Conservation (phyloP, 306 rosid genomes). For the Ormosia emarginata region DNA sequence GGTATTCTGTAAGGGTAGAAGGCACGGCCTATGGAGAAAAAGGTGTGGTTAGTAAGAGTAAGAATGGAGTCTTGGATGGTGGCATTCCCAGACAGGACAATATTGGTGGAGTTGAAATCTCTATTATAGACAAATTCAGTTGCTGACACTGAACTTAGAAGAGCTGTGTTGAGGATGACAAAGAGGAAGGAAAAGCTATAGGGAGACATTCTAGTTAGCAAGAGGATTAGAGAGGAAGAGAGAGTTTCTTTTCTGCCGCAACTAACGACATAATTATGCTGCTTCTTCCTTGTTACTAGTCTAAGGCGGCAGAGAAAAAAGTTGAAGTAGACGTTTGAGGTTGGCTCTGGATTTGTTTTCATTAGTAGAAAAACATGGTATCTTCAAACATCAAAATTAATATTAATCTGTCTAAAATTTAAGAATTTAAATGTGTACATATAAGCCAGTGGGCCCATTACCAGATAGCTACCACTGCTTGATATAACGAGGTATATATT, state of each 20-base stretch:
- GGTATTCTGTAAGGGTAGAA: conserved; percentile 36
- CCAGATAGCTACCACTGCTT: neutral
- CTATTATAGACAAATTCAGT: conserved; percentile 42
- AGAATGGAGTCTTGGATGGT: conserved; percentile 34
- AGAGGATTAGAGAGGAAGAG: neutral
- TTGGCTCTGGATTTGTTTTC: neutral
- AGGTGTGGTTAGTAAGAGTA: conserved; percentile 27
- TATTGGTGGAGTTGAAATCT: conserved; percentile 36
- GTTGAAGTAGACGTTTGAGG: neutral
- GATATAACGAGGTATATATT: neutral
- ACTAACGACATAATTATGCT: neutral
- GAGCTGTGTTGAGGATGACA: neutral
- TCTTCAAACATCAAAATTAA: neutral
- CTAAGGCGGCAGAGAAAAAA: neutral
- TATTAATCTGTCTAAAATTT: neutral
- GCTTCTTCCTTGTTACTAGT: neutral
- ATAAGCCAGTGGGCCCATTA: neutral
- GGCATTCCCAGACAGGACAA: conserved; percentile 32
- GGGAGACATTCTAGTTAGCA: neutral
- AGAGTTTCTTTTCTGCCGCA: neutral
- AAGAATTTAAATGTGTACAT: neutral
- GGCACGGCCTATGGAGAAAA: conserved; percentile 40
- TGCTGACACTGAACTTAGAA: conserved; percentile 9
- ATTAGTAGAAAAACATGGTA: neutral
- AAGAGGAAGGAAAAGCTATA: neutral